Evolutionary conservation across 768 basidiomycete species (phyloP), one percentile per base, ranked within the genome.

Genomic region (Sporobolomyces phaffii): DNA sequence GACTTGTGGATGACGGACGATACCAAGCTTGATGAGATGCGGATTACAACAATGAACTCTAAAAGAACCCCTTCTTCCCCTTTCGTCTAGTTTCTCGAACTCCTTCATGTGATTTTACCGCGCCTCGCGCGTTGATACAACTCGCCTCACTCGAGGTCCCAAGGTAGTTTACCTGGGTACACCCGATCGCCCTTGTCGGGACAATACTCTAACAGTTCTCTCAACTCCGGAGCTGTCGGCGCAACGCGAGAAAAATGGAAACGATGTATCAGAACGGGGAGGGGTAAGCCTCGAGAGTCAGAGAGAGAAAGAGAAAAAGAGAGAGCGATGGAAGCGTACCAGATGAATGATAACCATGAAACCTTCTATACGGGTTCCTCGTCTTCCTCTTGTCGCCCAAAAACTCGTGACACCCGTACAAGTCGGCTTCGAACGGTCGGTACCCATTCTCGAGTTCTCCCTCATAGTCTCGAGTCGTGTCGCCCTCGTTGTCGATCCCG

Each of bases 371-470:
- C 9, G 70, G 69, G 64, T 76, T 75, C 22, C 75, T 45, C 11
- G 59, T 64, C 26, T 56, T 43, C 24, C 71, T 63, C 53, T 76
- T 97, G 50, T 80, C 79, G 18, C 86, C 80, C 8, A 98, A 82
- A 40, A 81, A 77, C 18, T 84, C 81, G 73, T 92, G 90, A 76
- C 94, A 98, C 13, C 93, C 94, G 74, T 94, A 96, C 18, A 82
- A 76, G 75, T 93, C 90, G 50, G 78, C 74, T 24, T 83, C 79
- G 77, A 87, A 97, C 2, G 91, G 91, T 38, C 82, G 75, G 75
- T 85, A 92, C n/a, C 91, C 91, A 75, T 89, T 91, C 75, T 83
- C 75, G 75, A 89, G 90, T 85, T 96, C 93, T 68, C 91, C 92
- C 71, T 86, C 79, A 56, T 83, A 80, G 33, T 77, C 77, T 2